Evolutionary conservation across 352 stramenopile genomes (phyloP).

Genomic region (Phytopythium delawarense): DNA sequence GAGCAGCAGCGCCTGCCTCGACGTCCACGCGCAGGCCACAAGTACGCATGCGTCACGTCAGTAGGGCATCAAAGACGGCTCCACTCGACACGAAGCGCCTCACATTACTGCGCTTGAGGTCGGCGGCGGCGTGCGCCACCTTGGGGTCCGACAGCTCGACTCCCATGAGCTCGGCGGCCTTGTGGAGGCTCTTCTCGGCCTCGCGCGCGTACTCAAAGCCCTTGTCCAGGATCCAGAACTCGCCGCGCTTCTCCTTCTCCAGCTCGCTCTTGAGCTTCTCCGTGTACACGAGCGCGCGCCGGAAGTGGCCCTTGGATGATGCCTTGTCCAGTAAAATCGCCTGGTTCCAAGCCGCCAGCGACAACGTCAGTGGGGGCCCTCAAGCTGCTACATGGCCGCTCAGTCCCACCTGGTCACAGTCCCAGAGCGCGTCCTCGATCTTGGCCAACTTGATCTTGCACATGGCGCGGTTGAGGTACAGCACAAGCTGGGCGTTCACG

Average conservation of each 20-base stretch:
- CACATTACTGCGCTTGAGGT: constrained; percentile 71
- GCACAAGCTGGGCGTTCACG: constrained; percentile 27
- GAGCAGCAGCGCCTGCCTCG: constrained; percentile 33
- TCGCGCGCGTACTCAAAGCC: constrained; percentile 67
- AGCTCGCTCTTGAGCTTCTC: constrained; percentile 81
- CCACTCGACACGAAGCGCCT: background rate
- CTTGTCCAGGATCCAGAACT: constrained; percentile 88
- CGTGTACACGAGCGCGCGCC: constrained; percentile 69
- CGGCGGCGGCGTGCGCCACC: constrained; percentile 44
- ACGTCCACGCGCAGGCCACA: background rate
- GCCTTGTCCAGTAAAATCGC: constrained; percentile 59
- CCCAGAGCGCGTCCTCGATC: constrained; percentile 81
- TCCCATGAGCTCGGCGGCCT: constrained; percentile 37
- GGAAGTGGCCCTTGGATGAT: constrained; percentile 77
- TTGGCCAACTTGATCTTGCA: constrained; percentile 85
- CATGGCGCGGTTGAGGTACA: constrained; percentile 80
- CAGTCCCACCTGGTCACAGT: constrained; percentile 65
- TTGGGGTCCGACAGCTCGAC: constrained; percentile 35
- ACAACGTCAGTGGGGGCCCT: background rate
- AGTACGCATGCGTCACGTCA: background rate
- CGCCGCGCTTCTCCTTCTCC: constrained; percentile 70
- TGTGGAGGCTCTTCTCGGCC: constrained; percentile 70
- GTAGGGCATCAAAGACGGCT: constrained; percentile 1
- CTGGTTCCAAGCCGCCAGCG: constrained; percentile 16
- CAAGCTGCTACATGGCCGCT: background rate